Percentiles rank a stretch among this genome's conserved stretches.
Conservation (phyloP, 2,329 filamentous ascomycete genomes). For the Pseudohalonectria lignicola region DNA sequence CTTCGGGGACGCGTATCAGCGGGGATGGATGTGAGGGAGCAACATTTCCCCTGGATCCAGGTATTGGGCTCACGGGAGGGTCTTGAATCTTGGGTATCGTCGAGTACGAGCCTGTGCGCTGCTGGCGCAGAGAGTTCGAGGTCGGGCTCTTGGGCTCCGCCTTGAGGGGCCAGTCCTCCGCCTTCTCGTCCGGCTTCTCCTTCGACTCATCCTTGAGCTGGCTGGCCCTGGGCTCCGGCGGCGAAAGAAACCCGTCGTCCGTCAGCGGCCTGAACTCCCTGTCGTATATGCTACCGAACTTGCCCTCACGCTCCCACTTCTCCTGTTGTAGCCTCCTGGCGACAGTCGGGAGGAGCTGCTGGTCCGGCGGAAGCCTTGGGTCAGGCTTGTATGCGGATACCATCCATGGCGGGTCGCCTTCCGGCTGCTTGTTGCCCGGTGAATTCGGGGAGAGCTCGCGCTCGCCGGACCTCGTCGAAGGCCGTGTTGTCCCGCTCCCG, state of each 20-base stretch:
- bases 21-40: neutral
- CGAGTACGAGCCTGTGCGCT: constrained; percentile 42
- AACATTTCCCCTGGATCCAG: neutral
- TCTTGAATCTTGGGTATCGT: constrained; percentile 51
- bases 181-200: constrained; percentile 19
- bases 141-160: constrained; percentile 36
- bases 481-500: constrained; percentile 41
- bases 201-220: constrained; percentile 13
- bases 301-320: constrained; percentile 88
- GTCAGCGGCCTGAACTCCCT: constrained; percentile 78
- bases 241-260: constrained; percentile 42
- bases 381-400: constrained; percentile 92
- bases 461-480: constrained; percentile 52
- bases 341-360: constrained; percentile 91
- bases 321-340: constrained; percentile 86
- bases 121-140: constrained; percentile 24
- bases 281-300: constrained; percentile 76
- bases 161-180: constrained; percentile 50
- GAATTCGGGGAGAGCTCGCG: constrained; percentile 31
- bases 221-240: constrained; percentile 26
- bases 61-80: constrained; percentile 24
- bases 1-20: constrained; percentile 18
- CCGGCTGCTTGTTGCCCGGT: constrained; percentile 52
- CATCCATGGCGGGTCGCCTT: constrained; percentile 94
- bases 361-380: constrained; percentile 82